Base-by-base conservation (phyloP, 805 yeast species). In the Ascoidea asiatica region DNA sequence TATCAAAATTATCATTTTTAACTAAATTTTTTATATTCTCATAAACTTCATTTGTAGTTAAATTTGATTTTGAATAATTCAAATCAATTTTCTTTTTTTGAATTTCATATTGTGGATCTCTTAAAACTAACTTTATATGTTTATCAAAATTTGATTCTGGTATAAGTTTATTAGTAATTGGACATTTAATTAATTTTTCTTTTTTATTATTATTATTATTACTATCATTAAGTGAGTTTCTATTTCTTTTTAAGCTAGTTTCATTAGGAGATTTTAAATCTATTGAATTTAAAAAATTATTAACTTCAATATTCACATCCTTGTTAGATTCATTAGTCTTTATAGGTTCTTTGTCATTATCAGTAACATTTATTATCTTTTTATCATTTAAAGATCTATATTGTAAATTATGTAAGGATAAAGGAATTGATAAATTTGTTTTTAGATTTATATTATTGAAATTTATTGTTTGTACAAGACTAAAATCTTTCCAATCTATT, bases 401-500 rank as follows among this genome's bases (percentile, higher is more conserved):
- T 50, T 81, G 72, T 19, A 84, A 61, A 29, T 79, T 81, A 6
- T 75, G 69, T 40, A 80, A 62, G 3, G 69, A 64, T 43, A 81
- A 56, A 0, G 95, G 85, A 7, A 56, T 52, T 0, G 73, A 67
- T 37, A 58, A 61, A 43, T 77, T 81, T 4, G 75, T 69, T 8
- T 70, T 73, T 47, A 70, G 67, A 57, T 80, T 88, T 5, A 74
- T 60, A 2, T 75, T 77, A 15, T 75, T 74, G 51, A 87, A 81
- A 42, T 70, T 77, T 13, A 88, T 67, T 2, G 80, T 76, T 42
- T 79, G 86, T 5, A 85, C 81, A 17, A 85, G 67, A 2, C 70
- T 67, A 56, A 89, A 90, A 49, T 83, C 85, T 45, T 79, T 79
- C 98, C 98, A 90, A 61, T 89, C 88, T 19, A 87, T 79, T 7